These are phyloP conservation scores for Extremus antarcticus DNA, from an alignment of 495 filamentous ascomycete species.

Conservation along the genomic window DNA sequence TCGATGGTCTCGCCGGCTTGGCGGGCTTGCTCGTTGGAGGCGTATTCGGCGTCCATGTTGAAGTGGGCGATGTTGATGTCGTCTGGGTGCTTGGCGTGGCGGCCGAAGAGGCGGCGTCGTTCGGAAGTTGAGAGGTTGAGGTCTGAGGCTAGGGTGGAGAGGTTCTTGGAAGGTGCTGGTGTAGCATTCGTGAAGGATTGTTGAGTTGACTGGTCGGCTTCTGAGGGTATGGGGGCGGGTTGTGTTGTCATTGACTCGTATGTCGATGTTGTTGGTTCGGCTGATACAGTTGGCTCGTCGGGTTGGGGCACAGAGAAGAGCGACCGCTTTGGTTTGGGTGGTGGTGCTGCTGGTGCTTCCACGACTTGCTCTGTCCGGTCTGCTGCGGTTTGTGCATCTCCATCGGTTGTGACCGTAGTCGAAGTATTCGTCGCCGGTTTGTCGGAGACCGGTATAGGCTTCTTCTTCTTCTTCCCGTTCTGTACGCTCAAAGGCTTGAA, in stretches of 20 bases:
- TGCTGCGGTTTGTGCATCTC: conserved; percentile 3
- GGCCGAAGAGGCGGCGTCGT: conserved; percentile 73
- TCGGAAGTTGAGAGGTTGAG: conserved; percentile 64
- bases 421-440: conserved; percentile 6
- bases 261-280: conserved; percentile 25
- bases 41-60: conserved; percentile 79
- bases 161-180: conserved; percentile 33
- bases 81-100: conserved; percentile 33
- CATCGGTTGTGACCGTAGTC: background rate
- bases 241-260: conserved; percentile 7
- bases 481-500: conserved; percentile 80
- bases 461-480: conserved; percentile 50
- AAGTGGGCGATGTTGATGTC: conserved; percentile 55
- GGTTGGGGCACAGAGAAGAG: conserved; percentile 48
- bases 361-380: conserved; percentile 6
- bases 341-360: conserved; percentile 16
- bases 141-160: conserved; percentile 56
- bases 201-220: background rate
- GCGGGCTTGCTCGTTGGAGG: conserved; percentile 64
- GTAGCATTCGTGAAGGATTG: background rate
- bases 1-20: conserved; percentile 49
- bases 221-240: background rate
- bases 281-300: conserved; percentile 10
- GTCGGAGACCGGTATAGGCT: background rate
- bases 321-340: conserved; percentile 41